Evolutionary conservation across 495 filamentous ascomycete species (phyloP).

Genomic region (Penicillium turbatum): DNA sequence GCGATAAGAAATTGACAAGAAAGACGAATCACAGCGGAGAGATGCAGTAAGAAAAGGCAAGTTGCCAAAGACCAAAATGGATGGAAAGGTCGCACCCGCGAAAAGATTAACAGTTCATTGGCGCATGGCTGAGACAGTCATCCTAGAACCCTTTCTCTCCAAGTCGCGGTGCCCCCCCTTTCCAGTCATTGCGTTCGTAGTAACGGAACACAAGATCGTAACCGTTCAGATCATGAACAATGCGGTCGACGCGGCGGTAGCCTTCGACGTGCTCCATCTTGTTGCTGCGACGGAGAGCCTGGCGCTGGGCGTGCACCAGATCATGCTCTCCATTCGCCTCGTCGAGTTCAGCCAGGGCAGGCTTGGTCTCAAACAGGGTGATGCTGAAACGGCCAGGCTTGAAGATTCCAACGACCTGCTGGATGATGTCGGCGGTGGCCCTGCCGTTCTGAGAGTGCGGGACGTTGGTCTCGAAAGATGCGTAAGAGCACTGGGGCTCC

Average conservation of each 20-base stretch:
- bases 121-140: slow-evolving; percentile 1
- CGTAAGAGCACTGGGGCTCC: slow-evolving; percentile 96
- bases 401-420: slow-evolving; percentile 94
- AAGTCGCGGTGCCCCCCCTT: slow-evolving; percentile 69
- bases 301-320: slow-evolving; percentile 43
- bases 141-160: slow-evolving; percentile 52
- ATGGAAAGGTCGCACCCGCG: slow-evolving; percentile 16
- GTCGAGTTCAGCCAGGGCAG: slow-evolving; percentile 39
- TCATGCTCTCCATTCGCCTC: slow-evolving; percentile 36
- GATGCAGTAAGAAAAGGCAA: neutral
- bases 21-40: neutral
- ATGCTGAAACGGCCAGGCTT: slow-evolving; percentile 94
- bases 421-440: slow-evolving; percentile 81
- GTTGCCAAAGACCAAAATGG: slow-evolving; percentile 6
- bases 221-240: slow-evolving; percentile 95
- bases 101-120: slow-evolving; percentile 4
- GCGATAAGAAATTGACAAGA: slow-evolving; percentile 3
- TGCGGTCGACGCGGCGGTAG: slow-evolving; percentile 87
- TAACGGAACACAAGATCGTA: slow-evolving; percentile 97
- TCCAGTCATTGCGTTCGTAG: slow-evolving; percentile 92
- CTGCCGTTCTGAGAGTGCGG: slow-evolving; percentile 85
- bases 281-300: slow-evolving; percentile 49
- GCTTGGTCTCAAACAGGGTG: slow-evolving; percentile 92
- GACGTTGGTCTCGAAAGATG: slow-evolving; percentile 98
- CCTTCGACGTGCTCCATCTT: slow-evolving; percentile 81